Base-by-base conservation (phyloP, 2,329 filamentous ascomycete genomes). In the Scedosporium aurantiacum region DNA sequence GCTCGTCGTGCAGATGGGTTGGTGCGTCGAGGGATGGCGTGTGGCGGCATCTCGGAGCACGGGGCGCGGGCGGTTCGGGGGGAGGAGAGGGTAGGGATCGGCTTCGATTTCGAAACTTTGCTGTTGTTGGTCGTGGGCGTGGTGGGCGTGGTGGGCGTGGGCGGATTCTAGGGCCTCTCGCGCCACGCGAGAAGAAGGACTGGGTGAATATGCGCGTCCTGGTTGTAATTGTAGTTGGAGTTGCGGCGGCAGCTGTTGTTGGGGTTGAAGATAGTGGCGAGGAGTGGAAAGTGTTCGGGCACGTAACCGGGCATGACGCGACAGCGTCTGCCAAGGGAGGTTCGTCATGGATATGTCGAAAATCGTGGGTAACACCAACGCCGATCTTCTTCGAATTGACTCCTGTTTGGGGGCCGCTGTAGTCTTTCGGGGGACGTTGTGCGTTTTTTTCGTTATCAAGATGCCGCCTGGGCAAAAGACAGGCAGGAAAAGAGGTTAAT, bases 31-130 rank as follows among this genome's bases (percentile, higher is more conserved):
- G 37, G 57, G 57, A 5, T 18, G 57, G 16, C 32, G 57, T 3
- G 12, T n/a, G n/a, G 47, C 27, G 41, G 21, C 43, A 55, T 1
- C 78, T 91, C 10, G 88, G 88, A 3, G 88, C 87, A 4, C 77
- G 84, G 56, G 88, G 91, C 70, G 37, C 37, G 56, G 88, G 91
- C 70, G 37, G 50, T 10, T 60, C 14, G 18, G 28, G 12, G 45
- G 18, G n/a, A 52, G 58, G 23, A 60, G 58, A 16, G 58, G 58
- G 18, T 60, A 60, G 2, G 59, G 10, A 10, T 50, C 57, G 6
- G 57, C 6, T 16, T 59, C 57, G 57, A 50, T 8, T 40, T 59
- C 57, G 57, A 43, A 25, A n/a, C 7, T 12, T 32, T 32, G 28
- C 7, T 32, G 28, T 32, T 32, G 28, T 23, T 50, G n/a, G 27